phyloP scores from a whole-genome alignment of 345 rosid genomes.

The Lagerstroemia speciosa region DNA sequence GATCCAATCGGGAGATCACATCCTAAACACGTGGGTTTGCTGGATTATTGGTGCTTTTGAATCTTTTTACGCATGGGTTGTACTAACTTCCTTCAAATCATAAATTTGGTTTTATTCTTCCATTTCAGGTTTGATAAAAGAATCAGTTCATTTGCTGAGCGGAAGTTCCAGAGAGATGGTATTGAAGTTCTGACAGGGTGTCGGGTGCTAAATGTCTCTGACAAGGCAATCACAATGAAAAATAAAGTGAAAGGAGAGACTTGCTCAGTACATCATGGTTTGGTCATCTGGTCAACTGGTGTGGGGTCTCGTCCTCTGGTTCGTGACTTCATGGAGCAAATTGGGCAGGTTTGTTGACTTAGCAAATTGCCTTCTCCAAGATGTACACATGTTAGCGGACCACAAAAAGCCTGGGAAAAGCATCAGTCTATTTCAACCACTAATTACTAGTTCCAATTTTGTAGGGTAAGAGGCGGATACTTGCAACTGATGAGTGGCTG shows the following conservation, averaged over 20 bases:
- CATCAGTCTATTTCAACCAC: background rate
- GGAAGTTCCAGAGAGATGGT: slow-evolving; percentile 73
- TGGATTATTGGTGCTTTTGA: background rate
- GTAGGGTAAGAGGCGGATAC: slow-evolving; percentile 58
- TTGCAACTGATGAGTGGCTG: slow-evolving; percentile 88
- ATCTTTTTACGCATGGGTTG: background rate
- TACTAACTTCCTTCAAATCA: background rate
- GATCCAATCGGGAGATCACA: slow-evolving; percentile 95
- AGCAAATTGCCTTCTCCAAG: background rate
- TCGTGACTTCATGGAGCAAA: slow-evolving; percentile 75
- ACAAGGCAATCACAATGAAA: slow-evolving; percentile 63
- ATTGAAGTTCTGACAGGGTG: slow-evolving; percentile 75
- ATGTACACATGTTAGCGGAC: background rate
- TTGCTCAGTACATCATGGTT: slow-evolving; percentile 60
- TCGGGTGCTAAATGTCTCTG: slow-evolving; percentile 67
- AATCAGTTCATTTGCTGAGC: slow-evolving; percentile 82
- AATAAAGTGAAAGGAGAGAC: slow-evolving; percentile 53
- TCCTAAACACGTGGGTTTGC: slow-evolving; percentile 60
- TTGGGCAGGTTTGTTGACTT: slow-evolving; percentile 56
- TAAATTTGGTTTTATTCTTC: background rate
- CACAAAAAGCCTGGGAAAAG: background rate
- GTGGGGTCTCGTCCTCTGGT: slow-evolving; percentile 72
- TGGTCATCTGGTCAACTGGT: slow-evolving; percentile 95
- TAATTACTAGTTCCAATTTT: slow-evolving; percentile 1
- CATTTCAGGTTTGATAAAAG: slow-evolving; percentile 73